A percentile compares a stretch with the other conserved stretches of the same genome.
Conservation (phyloP, 495 filamentous ascomycete species). For the Penicillium robsamsonii region DNA sequence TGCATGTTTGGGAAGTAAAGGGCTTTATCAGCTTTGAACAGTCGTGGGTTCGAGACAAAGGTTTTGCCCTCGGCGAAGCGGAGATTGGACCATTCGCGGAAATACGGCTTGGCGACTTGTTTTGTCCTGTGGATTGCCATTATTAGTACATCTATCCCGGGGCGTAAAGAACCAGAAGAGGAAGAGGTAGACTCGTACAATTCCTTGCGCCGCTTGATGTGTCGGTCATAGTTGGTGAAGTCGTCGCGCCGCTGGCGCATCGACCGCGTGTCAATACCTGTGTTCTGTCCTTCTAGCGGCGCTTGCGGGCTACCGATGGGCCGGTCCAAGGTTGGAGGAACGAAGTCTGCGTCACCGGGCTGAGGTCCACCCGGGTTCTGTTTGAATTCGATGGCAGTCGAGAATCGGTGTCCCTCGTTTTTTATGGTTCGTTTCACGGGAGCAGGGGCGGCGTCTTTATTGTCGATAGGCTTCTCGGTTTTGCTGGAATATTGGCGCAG, state of each 20-base stretch:
- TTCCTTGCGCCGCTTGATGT: conserved; percentile 66
- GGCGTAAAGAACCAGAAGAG: neutral
- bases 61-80: conserved; percentile 81
- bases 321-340: conserved; percentile 65
- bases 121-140: conserved; percentile 36
- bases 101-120: conserved; percentile 77
- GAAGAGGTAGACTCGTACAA: conserved; percentile 51
- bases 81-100: conserved; percentile 87
- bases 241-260: conserved; percentile 70
- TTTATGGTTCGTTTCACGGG: conserved; percentile 1
- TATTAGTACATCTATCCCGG: conserved; percentile 5
- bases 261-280: conserved; percentile 66
- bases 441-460: neutral
- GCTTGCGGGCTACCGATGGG: conserved; percentile 78
- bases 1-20: conserved; percentile 92
- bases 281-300: conserved; percentile 75
- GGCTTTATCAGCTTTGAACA: conserved; percentile 72
- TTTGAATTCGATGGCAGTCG: conserved; percentile 30
- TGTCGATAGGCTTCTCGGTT: neutral
- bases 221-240: conserved; percentile 80
- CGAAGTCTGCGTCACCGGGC: conserved; percentile 58
- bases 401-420: conserved; percentile 4
- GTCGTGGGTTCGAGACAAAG: conserved; percentile 71
- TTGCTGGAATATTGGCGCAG: conserved; percentile 37
- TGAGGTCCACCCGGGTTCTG: conserved; percentile 30